Evolutionary conservation across 176 grass and related monocot genomes (phyloP).

Genomic region (Leersia perrieri): DNA sequence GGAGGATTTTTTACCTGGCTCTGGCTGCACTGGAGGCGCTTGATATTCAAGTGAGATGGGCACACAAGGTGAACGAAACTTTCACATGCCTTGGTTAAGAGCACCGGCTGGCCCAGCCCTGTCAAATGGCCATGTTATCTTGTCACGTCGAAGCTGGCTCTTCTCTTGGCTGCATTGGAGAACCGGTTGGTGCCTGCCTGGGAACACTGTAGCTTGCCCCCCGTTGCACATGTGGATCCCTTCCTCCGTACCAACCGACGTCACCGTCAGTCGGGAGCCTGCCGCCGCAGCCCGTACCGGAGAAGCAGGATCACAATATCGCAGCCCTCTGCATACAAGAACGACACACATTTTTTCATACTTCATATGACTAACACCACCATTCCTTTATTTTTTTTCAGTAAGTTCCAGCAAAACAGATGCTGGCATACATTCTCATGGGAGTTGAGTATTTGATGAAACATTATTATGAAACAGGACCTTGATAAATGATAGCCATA

Average conservation of each 20-base stretch:
- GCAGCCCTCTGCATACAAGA: not conserved
- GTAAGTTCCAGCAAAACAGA: not conserved
- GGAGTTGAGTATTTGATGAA: not conserved
- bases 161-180: constrained; percentile 15
- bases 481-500: not conserved
- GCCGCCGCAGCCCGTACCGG: not conserved
- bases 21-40: not conserved
- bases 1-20: constrained; percentile 16
- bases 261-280: not conserved
- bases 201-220: not conserved
- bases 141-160: constrained; percentile 30
- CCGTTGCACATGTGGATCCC: constrained; percentile 13
- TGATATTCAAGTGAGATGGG: constrained; percentile 24
- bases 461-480: constrained; percentile 20
- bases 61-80: constrained; percentile 4
- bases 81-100: constrained; percentile 20
- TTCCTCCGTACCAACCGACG: not conserved
- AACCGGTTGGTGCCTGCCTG: constrained; percentile 12
- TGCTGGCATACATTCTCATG: not conserved
- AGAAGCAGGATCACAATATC: not conserved
- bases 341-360: not conserved
- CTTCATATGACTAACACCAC: not conserved
- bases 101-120: constrained; percentile 2
- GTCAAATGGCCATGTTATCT: constrained; percentile 16
- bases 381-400: not conserved